Base-by-base conservation (phyloP, 2,329 filamentous ascomycete species). In the Madurella mycetomatis region DNA sequence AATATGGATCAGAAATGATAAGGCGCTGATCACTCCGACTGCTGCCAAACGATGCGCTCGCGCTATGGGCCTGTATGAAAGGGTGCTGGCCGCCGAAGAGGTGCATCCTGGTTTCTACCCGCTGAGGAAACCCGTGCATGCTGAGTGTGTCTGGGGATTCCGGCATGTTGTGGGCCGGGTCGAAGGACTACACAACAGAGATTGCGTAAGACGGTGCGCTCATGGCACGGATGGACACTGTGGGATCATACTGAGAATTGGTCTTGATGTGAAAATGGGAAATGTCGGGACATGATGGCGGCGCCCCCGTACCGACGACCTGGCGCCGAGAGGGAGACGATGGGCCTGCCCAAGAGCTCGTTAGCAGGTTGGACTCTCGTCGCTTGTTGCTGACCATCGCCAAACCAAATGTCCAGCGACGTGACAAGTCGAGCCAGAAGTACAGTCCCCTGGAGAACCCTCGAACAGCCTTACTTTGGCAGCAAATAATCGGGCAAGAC, bases 171-270 rank as follows among this genome's bases (percentile, higher is more conserved):
- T 56, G 39, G 25, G 41, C 39, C 9, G 49, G 4, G 43, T 19
- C 46, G 19, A 49, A 40, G 3, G 30, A 15, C 56, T 58, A 41
- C 2, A 53, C n/a, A 43, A 12, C n/a, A 41, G 19, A 37, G 8
- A 46, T 3, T 9, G 18, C 11, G 41, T 54, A 19, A 56, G 51
- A 52, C 18, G 16, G 41, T 11, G 8, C n/a, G 16, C 12, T 32
- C n/a, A 39, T 40, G 30, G 30, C 30, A 9, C 5, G 31, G 40
- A 30, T 17, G 37, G 15, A 41, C 7, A 16, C 15, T 19, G 9
- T 7, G 32, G 40, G 16, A 40, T 49, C 54, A 51, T 60, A 60
- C 58, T 25, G 51, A 16, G 13, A 19, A 45, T 12, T 34, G 43
- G 40, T 51, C 51, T 11, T 49, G 50, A 42, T 49, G 50, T 43